Base-by-base conservation (phyloP, 2,329 filamentous ascomycete genomes). In the Fusarium euwallaceae region DNA sequence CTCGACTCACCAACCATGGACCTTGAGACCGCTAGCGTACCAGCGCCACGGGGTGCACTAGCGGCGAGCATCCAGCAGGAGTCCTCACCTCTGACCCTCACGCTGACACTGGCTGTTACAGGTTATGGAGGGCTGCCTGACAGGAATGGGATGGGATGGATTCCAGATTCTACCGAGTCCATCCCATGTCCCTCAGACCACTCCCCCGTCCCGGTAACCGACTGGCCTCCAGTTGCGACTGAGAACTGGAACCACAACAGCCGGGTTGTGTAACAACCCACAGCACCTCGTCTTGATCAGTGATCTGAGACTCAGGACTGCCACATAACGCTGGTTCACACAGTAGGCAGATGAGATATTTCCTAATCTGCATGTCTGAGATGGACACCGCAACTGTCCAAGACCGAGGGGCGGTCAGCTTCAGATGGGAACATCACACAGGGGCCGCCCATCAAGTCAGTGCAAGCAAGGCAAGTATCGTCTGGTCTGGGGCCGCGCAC, bases 41-140 rank as follows among this genome's bases (percentile, higher is more conserved):
- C 76, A 75, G 66, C 71, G 71, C 75, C 75, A 76, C 65, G 75
- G 73, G 65, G 76, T 75, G 64, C 62, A 53, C 69, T 74, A 68
- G 67, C 62, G 45, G 32, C 65, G 70, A 76, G 61, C 64, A 65
- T 65, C 62, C 56, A 67, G 48, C 61, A 70, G 69, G 41, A 55
- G 51, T 20, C 27, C 51, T 55, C 51, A 55, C 61, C 58, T 72
- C 45, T 55, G 55, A 70, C 27, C 43, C 56, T 56, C 56, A 61
- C 45, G 55, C 55, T 66, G 60, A 72, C 61, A 62, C 69, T 74
- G 72, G 56, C 66, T 72, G 72, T 73, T 73, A 75, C 72, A 73
- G 62, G 63, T 70, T 39, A 61, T 39, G 70, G 67, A 61, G 68
- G 61, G 61, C 58, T 73, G 62, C 64, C 48, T 53, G 56, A 70